Conservation (phyloP, 352 stramenopile species). For the Phytophthora pisi region DNA sequence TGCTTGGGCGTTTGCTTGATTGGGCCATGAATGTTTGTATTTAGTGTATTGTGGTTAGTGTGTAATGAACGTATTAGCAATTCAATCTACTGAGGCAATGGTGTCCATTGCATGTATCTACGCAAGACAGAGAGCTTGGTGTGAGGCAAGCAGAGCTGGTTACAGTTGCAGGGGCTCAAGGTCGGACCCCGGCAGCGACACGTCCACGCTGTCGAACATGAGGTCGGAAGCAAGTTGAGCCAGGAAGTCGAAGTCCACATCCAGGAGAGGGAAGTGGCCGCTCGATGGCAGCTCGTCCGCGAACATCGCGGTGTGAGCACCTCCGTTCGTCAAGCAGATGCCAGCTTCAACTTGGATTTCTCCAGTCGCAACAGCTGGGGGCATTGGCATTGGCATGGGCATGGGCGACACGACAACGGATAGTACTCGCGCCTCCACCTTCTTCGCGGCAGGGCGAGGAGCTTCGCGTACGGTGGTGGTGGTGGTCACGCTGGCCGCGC, state of each 20-base stretch:
- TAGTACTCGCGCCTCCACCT: conserved; percentile 15
- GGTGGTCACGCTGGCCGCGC: not conserved
- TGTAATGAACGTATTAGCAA: conserved; percentile 3
- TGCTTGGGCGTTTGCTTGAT: conserved; percentile 11
- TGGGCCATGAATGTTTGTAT: conserved; percentile 9
- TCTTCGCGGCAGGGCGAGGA: not conserved
- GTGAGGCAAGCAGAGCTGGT: not conserved
- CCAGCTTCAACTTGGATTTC: conserved; percentile 34
- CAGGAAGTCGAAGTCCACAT: conserved; percentile 21
- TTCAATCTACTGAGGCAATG: conserved; percentile 14
- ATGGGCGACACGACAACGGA: conserved; percentile 29
- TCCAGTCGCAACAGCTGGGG: conserved; percentile 24
- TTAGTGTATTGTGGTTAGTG: conserved; percentile 6
- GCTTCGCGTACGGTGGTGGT: not conserved
- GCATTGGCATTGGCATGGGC: conserved; percentile 9
- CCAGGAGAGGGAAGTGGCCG: conserved; percentile 12
- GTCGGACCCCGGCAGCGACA: conserved; percentile 18
- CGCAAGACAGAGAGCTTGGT: conserved; percentile 6
- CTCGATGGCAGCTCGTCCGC: conserved; percentile 15
- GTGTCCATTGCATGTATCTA: conserved; percentile 1
- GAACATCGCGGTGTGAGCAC: conserved; percentile 4
- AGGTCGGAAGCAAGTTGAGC: conserved; percentile 17
- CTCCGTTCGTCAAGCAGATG: conserved; percentile 11
- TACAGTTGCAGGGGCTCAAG: conserved; percentile 29
- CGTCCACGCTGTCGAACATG: conserved; percentile 29